phyloP scores from a whole-genome alignment of 164 flowering plant species.

The Liquidambar formosana region DNA sequence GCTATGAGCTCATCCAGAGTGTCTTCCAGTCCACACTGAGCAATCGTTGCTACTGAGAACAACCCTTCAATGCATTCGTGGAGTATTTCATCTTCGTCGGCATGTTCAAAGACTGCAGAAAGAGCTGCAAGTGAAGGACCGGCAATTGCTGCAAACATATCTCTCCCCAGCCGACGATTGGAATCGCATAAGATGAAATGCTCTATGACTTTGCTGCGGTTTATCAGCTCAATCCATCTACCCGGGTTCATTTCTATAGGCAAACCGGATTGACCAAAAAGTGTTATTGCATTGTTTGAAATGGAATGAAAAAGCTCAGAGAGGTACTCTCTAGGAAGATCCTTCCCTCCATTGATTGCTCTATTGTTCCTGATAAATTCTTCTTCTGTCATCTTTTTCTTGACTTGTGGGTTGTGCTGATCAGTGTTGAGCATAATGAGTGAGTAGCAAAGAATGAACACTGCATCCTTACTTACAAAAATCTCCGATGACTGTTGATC shows the following conservation, averaged over 20 bases:
- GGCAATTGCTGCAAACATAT: conserved; percentile 82
- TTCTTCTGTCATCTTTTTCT: conserved; percentile 99
- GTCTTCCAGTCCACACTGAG: conserved; percentile 72
- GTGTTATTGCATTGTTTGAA: conserved; percentile 55
- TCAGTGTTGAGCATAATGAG: conserved; percentile 97
- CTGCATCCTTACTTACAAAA: conserved; percentile 81
- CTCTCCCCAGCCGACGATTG: conserved; percentile 58
- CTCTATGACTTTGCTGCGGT: conserved; percentile 41
- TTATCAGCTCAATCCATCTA: conserved; percentile 75
- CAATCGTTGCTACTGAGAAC: conserved; percentile 64
- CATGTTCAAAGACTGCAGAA: conserved; percentile 73
- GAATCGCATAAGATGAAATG: conserved; percentile 48
- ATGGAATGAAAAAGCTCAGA: conserved; percentile 88
- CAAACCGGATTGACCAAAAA: conserved; percentile 41
- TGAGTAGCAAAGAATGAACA: conserved; percentile 77
- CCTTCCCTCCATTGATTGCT: conserved; percentile 85
- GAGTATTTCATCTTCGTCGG: conserved; percentile 76
- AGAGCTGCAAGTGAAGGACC: conserved; percentile 82
- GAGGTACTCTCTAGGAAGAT: conserved; percentile 85
- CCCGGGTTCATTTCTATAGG: conserved; percentile 60
- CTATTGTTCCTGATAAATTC: conserved; percentile 94
- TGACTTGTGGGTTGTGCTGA: conserved; percentile 94
- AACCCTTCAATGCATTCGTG: conserved; percentile 77
- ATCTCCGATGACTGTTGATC: conserved; percentile 72
- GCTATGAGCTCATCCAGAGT: conserved; percentile 81